Percentiles rank a stretch among this genome's conserved stretches.
phyloP scores from a whole-genome alignment of 495 filamentous ascomycete genomes.

The Daldinia concentrica region DNA sequence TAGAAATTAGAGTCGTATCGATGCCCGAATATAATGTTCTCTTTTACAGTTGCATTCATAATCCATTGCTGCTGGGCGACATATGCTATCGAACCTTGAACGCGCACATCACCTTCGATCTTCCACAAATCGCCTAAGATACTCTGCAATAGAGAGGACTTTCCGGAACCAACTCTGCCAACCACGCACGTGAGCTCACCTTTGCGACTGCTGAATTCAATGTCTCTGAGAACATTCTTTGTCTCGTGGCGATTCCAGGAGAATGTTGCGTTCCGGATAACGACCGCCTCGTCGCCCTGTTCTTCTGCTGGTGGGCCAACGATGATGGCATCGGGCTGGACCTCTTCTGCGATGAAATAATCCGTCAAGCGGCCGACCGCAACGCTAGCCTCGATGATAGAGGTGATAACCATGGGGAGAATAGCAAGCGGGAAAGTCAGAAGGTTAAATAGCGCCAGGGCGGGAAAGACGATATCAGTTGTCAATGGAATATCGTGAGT shows the following conservation, averaged over 20 bases:
- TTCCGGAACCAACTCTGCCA: constrained; percentile 93
- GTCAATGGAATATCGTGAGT: constrained; percentile 82
- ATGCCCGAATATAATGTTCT: constrained; percentile 98
- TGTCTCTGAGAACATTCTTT: constrained; percentile 66
- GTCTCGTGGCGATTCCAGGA: constrained; percentile 87
- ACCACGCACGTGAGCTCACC: constrained; percentile 93
- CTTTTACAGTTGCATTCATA: constrained; percentile 95
- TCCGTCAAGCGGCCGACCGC: constrained; percentile 86
- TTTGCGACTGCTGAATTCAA: constrained; percentile 87
- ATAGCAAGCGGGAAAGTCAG: constrained; percentile 95
- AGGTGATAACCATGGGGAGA: constrained; percentile 96
- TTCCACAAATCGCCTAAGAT: constrained; percentile 94
- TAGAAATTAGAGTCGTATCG: constrained; percentile 96
- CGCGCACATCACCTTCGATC: constrained; percentile 79
- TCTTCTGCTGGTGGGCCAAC: constrained; percentile 73
- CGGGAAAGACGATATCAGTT: constrained; percentile 95
- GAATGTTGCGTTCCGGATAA: constrained; percentile 85
- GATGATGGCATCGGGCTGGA: constrained; percentile 84
- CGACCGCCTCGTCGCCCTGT: constrained; percentile 82
- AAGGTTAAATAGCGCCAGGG: constrained; percentile 86
- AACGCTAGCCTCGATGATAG: constrained; percentile 94
- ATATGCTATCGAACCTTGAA: constrained; percentile 86
- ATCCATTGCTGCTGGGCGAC: constrained; percentile 94
- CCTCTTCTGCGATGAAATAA: constrained; percentile 87
- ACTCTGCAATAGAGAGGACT: constrained; percentile 89